Conservation (phyloP, 768 basidiomycete genomes). For the Russula foetens region DNA sequence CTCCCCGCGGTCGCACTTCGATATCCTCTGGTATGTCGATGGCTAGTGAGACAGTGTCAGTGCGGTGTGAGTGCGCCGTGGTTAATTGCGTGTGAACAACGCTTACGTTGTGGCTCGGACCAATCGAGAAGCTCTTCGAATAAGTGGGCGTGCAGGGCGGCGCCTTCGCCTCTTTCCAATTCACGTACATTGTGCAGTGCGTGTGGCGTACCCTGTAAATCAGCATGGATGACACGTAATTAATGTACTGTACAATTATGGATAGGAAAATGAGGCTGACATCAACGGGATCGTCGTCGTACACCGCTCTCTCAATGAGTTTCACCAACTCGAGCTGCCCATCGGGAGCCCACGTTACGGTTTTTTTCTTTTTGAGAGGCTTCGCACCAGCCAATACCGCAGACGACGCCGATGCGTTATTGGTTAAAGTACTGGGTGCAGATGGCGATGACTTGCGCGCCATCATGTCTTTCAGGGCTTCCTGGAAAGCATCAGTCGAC, state of each 20-base stretch:
- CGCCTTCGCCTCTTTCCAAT: constrained; percentile 82
- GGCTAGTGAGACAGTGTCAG: constrained; percentile 34
- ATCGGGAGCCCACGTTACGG: constrained; percentile 73
- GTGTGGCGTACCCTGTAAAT: constrained; percentile 58
- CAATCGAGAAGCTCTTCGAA: constrained; percentile 87
- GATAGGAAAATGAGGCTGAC: constrained; percentile 52
- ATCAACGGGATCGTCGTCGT: constrained; percentile 83
- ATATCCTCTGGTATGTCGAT: constrained; percentile 56
- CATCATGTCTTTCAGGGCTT: constrained; percentile 74
- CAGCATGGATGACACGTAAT: constrained; percentile 31
- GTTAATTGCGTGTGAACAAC: constrained; percentile 10
- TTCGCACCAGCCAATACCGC: constrained; percentile 25
- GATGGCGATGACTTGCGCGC: constrained; percentile 52
- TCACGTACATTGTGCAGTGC: constrained; percentile 67
- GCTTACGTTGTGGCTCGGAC: constrained; percentile 74
- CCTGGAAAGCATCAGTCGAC: constrained; percentile 74
- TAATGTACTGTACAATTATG: constrained; percentile 42
- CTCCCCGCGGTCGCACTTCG: constrained; percentile 49
- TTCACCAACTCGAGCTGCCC: constrained; percentile 65
- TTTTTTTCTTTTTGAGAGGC: constrained; percentile 59
- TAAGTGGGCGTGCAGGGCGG: constrained; percentile 70
- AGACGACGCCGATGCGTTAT: constrained; percentile 47
- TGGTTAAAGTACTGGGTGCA: constrained; percentile 15
- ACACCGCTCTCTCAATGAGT: constrained; percentile 78
- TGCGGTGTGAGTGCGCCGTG: constrained; percentile 21